Evolutionary conservation across 2,329 filamentous ascomycete genomes (phyloP).

Genomic region (Dothiorella sarmentorum): DNA sequence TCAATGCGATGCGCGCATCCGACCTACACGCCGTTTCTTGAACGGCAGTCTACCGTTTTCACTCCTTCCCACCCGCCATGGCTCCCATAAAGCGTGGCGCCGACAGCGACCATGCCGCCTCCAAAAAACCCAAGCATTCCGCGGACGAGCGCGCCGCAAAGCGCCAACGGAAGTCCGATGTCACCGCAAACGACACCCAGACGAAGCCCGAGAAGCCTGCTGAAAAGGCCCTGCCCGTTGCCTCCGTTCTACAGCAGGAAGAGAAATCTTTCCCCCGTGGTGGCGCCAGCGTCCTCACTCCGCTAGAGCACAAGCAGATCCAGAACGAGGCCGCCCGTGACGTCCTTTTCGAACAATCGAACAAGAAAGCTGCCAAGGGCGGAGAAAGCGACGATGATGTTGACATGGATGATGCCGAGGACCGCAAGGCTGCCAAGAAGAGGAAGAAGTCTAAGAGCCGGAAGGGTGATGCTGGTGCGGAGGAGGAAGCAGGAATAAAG

Average conservation of each 20-base stretch:
- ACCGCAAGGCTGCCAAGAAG: constrained; percentile 51
- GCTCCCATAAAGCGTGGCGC: constrained; percentile 47
- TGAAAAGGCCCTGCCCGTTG: constrained; percentile 25
- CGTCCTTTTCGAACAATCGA: constrained; percentile 78
- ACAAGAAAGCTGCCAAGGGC: constrained; percentile 57
- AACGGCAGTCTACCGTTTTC: neutral
- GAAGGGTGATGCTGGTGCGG: constrained; percentile 42
- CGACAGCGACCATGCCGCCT: constrained; percentile 30
- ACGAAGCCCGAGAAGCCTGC: constrained; percentile 29
- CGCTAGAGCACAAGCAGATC: constrained; percentile 94
- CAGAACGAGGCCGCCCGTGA: constrained; percentile 89
- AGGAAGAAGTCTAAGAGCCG: constrained; percentile 49
- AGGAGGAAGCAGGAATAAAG: constrained; percentile 54
- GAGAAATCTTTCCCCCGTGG: constrained; percentile 90
- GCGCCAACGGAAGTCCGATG: constrained; percentile 36
- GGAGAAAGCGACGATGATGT: constrained; percentile 49
- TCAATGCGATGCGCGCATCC: neutral
- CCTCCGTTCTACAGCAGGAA: constrained; percentile 64
- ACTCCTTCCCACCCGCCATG: constrained; percentile 32
- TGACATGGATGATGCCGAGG: constrained; percentile 37
- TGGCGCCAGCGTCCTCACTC: constrained; percentile 84
- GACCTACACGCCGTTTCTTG: constrained; percentile 3
- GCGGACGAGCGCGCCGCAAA: constrained; percentile 34
- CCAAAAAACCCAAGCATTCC: constrained; percentile 31
- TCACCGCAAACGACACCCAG: constrained; percentile 25